Evolutionary conservation across 1,139 yeast genomes (phyloP).

Genomic region (Blastobotrys elegans): DNA sequence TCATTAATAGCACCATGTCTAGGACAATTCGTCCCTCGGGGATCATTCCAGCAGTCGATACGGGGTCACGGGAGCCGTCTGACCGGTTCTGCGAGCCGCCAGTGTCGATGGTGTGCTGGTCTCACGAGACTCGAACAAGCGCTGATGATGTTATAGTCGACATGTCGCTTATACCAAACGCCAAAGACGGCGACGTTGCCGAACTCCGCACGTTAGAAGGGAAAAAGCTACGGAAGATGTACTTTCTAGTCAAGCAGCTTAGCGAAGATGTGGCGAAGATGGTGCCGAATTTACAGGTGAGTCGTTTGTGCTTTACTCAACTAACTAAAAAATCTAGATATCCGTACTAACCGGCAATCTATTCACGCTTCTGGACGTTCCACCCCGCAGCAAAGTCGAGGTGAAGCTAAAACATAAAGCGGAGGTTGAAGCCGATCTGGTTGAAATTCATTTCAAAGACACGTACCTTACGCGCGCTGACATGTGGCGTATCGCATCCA

Average conservation of each 20-base stretch:
- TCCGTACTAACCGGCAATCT: slow-evolving; percentile 63
- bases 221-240: slow-evolving; percentile 34
- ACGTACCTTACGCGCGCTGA: slow-evolving; percentile 81
- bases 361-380: slow-evolving; percentile 57
- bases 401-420: slow-evolving; percentile 46
- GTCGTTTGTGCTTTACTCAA: slow-evolving; percentile 8
- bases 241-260: slow-evolving; percentile 43
- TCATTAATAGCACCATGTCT: too few species aligned
- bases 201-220: slow-evolving; percentile 48
- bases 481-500: slow-evolving; percentile 81
- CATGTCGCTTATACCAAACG: slow-evolving; percentile 50
- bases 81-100: slow-evolving; percentile 19
- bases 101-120: slow-evolving; percentile 39
- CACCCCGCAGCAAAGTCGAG: slow-evolving; percentile 57
- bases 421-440: slow-evolving; percentile 66
- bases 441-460: slow-evolving; percentile 80
- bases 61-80: slow-evolving; percentile 14
- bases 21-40: slow-evolving; percentile 19
- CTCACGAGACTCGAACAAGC: slow-evolving; percentile 65
- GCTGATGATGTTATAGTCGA: slow-evolving; percentile 61
- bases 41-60: slow-evolving; percentile 24
- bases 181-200: slow-evolving; percentile 68
- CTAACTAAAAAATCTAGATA: slow-evolving; percentile 31
- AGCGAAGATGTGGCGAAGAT: slow-evolving; percentile 32
- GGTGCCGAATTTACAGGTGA: slow-evolving; percentile 30